phyloP scores from a whole-genome alignment of 1,284 basidiomycete species.

The Tilletia caries region DNA sequence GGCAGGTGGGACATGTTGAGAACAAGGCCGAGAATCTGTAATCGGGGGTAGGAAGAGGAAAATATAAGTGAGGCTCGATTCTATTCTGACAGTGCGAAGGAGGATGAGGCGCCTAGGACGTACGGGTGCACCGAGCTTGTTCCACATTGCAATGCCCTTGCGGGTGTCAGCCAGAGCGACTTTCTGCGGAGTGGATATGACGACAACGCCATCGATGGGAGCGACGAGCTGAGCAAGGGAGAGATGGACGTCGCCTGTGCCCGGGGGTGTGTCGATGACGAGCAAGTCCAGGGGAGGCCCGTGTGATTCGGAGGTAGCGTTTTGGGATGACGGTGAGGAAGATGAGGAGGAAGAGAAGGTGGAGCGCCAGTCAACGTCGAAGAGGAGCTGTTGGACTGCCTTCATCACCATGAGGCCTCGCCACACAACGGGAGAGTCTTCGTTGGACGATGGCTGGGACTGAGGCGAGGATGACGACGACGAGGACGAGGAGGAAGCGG shows the following conservation, averaged over 20 bases:
- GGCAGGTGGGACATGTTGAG: conserved; percentile 84
- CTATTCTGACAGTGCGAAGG: neutral
- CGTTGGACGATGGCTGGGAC: conserved; percentile 29
- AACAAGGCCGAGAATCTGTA: conserved; percentile 78
- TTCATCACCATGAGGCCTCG: conserved; percentile 98
- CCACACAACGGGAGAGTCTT: conserved; percentile 84
- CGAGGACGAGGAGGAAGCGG: no score
- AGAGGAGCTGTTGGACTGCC: conserved; percentile 90
- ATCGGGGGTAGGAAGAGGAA: neutral
- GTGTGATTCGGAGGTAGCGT: neutral
- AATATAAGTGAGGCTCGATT: no score
- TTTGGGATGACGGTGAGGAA: neutral
- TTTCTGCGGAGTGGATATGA: conserved; percentile 89
- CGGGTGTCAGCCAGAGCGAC: conserved; percentile 87
- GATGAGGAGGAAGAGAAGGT: neutral
- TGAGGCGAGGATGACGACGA: neutral
- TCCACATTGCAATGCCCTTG: conserved; percentile 90
- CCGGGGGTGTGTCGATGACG: conserved; percentile 94
- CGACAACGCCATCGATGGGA: conserved; percentile 42
- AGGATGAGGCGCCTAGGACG: conserved; percentile 19
- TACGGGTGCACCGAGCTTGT: conserved; percentile 83
- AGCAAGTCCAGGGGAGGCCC: conserved; percentile 67
- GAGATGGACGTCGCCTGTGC: conserved; percentile 91
- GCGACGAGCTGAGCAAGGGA: conserved; percentile 82
- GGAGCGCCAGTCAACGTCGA: conserved; percentile 85